A percentile compares a stretch with the other conserved stretches of the same genome.
Evolutionary conservation across 768 basidiomycete genomes (phyloP).

Genomic region (Agrocybe pediades): DNA sequence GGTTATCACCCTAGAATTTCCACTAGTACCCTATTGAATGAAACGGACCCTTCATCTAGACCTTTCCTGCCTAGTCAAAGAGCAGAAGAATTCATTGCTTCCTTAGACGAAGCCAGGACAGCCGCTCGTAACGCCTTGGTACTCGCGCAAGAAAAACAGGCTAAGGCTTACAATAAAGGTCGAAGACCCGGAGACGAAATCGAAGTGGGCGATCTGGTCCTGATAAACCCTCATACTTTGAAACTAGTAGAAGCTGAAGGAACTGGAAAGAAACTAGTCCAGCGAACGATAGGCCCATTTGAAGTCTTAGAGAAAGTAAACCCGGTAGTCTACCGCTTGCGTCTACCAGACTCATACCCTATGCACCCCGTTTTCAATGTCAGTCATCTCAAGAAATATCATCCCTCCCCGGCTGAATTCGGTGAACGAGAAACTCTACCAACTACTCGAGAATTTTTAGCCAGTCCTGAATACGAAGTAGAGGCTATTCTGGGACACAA

Average conservation of each 20-base stretch:
- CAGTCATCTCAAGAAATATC: slow-evolving; percentile 22
- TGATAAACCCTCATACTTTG: slow-evolving; percentile 28
- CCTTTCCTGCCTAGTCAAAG: background rate
- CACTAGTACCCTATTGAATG: background rate
- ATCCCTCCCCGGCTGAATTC: slow-evolving; percentile 10
- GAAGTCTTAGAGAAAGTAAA: slow-evolving; percentile 26
- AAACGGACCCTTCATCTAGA: background rate
- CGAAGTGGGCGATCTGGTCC: slow-evolving; percentile 17
- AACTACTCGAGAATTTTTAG: slow-evolving; percentile 15
- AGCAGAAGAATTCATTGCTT: background rate
- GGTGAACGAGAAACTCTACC: slow-evolving; percentile 15
- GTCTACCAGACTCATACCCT: slow-evolving; percentile 23
- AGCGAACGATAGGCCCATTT: slow-evolving; percentile 24
- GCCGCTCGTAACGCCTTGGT: background rate
- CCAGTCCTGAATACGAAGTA: slow-evolving; percentile 18
- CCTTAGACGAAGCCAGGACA: background rate
- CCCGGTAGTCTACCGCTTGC: slow-evolving; percentile 21
- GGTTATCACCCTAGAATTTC: slow-evolving; percentile 24
- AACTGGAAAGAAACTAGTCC: slow-evolving; percentile 23
- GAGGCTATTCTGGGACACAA: slow-evolving; percentile 14
- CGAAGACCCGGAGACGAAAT: background rate
- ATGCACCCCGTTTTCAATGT: slow-evolving; percentile 27
- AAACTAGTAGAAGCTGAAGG: slow-evolving; percentile 22
- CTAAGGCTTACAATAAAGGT: slow-evolving; percentile 8
- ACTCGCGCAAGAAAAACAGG: slow-evolving; percentile 8